A percentile compares a stretch with the other conserved stretches of the same genome.
phyloP scores from a whole-genome alignment of 2,329 filamentous ascomycete genomes.

The Pseudogymnoascus sp. region DNA sequence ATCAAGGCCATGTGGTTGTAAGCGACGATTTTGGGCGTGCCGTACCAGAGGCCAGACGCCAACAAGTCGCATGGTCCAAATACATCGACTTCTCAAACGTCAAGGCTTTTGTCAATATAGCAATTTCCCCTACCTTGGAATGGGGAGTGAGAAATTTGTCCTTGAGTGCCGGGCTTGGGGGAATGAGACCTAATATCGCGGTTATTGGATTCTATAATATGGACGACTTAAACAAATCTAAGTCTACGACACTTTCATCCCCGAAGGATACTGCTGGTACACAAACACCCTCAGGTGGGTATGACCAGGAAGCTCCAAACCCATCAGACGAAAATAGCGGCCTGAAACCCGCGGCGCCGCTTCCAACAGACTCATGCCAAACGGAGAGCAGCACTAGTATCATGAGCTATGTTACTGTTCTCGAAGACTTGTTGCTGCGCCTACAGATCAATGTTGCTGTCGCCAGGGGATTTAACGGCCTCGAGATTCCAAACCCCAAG shows the following conservation, averaged over 20 bases:
- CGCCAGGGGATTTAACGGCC: constrained; percentile 68
- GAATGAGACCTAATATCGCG: constrained; percentile 84
- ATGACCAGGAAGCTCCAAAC: not conserved
- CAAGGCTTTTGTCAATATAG: constrained; percentile 83
- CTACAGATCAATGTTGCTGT: constrained; percentile 79
- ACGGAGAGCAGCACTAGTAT: constrained; percentile 61
- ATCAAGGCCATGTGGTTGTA: constrained; percentile 81
- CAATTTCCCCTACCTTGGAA: constrained; percentile 72
- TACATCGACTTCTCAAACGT: constrained; percentile 81
- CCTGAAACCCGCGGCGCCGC: constrained; percentile 46
- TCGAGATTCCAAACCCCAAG: constrained; percentile 59
- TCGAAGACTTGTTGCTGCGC: constrained; percentile 72
- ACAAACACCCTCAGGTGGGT: not conserved
- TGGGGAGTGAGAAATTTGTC: constrained; percentile 83
- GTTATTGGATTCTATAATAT: constrained; percentile 75
- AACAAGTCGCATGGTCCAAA: constrained; percentile 76
- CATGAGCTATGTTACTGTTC: constrained; percentile 69
- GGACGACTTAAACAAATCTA: constrained; percentile 59
- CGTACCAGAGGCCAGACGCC: constrained; percentile 71
- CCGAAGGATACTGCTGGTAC: constrained; percentile 20
- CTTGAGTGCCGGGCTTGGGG: constrained; percentile 70
- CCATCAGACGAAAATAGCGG: constrained; percentile 46
- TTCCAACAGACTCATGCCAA: constrained; percentile 63
- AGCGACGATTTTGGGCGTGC: constrained; percentile 72
- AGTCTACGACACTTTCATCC: not conserved